These are phyloP conservation scores for Eutypella sp. DNA, from an alignment of 2,329 filamentous ascomycete species.

Conservation along the genomic window DNA sequence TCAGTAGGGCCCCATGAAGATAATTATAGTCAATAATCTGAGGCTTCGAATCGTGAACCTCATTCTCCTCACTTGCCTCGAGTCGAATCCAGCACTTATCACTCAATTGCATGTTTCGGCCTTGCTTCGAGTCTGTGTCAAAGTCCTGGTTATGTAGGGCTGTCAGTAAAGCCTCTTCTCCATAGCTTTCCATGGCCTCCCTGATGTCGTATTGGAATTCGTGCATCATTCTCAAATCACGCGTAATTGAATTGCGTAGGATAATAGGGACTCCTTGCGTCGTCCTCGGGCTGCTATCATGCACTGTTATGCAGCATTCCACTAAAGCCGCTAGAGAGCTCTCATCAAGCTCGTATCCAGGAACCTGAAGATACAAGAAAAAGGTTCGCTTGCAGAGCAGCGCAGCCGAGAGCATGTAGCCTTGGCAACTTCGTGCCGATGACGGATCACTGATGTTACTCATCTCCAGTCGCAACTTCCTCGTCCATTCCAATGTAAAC, in stretches of 20 bases:
- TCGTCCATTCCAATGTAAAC: constrained; percentile 46
- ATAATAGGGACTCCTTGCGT: constrained; percentile 26
- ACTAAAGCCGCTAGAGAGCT: constrained; percentile 16
- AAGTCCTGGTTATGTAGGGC: constrained; percentile 41
- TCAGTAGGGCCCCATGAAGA: constrained; percentile 26
- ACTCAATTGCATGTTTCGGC: constrained; percentile 6
- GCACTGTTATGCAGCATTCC: constrained; percentile 29
- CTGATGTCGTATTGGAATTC: constrained; percentile 29
- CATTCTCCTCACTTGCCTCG: constrained; percentile 2
- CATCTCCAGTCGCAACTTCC: constrained; percentile 40
- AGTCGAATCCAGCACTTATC: constrained; percentile 18
- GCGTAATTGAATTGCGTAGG: constrained; percentile 35
- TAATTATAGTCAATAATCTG: constrained; percentile 30
- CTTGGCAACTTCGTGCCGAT: constrained; percentile 31
- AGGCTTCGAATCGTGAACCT: constrained; percentile 9
- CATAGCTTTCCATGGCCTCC: constrained; percentile 23
- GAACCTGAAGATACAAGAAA: constrained; percentile 6
- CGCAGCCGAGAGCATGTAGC: constrained; percentile 48
- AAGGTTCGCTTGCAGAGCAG: constrained; percentile 47
- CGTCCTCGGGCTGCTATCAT: constrained; percentile 39
- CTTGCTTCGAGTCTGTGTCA: constrained; percentile 18
- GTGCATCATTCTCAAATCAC: constrained; percentile 40
- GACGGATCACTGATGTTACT: constrained; percentile 31
- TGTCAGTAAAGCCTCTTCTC: constrained; percentile 16
- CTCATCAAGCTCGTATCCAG: constrained; percentile 1